Evolutionary conservation across 768 basidiomycete species (phyloP), one percentile per base, ranked within the genome.

Genomic region (Kwoniella botswanensis): DNA sequence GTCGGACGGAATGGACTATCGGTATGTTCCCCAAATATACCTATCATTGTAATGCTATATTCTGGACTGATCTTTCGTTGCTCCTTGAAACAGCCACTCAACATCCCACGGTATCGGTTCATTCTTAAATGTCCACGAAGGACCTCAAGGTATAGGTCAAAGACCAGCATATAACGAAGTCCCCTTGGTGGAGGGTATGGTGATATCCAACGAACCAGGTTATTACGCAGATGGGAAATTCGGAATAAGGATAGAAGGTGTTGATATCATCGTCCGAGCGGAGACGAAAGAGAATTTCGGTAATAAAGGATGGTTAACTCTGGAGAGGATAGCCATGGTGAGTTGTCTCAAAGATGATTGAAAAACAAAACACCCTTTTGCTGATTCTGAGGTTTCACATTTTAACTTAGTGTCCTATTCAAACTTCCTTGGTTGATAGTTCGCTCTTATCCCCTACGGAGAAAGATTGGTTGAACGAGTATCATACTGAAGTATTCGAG

Each of bases 91-190:
- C 68, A 91, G 93, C 70, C 94, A 97, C 72, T 92, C 93, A 4
- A 97, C 95, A 21, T 94, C 94, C 0, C 96, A 98, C 76, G 96
- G 97, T 43, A 92, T 99, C 42, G 96, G 96, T 0, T 90, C 92
- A 74, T 98, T 91, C 85, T 84, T 98, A 65, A 97, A 97, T 71
- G 95, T 98, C 2, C 95, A 98, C 77, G 94, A 98, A 87, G 91
- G 91, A 4, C 89, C 88, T 12, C 88, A 88, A 10, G 88, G 88
- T 3, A 86, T 89, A 44, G 87, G 88, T 24, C 35, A 63, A 66
- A 35, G 70, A 63, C 64, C 72, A 89, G 90, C 86, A 0, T 90
- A 89, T 81, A 93, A 94, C 82, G 89, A 82, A 52, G 88, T 89
- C 0, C 80, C 90, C 0, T 83, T 98, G 68, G 92, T 93, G 79